Conservation (phyloP, 2,329 filamentous ascomycete genomes). For the Parastagonospora nodorum region DNA sequence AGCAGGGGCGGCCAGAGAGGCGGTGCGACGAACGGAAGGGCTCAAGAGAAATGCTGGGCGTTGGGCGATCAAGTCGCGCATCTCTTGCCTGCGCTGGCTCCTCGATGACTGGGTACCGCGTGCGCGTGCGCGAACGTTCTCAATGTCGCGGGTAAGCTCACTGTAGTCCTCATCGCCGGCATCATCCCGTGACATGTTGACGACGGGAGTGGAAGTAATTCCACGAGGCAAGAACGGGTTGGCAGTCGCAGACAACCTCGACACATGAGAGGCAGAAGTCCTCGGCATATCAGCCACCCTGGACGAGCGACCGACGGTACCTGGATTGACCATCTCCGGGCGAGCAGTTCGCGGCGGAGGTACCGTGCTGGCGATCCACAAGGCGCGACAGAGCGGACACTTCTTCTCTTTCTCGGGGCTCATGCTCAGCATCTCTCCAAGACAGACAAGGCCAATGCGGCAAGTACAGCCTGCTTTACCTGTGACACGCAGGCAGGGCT, state of each 20-base stretch:
- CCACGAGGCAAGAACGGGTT: too few species aligned
- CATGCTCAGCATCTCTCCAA: slow-evolving; percentile 11
- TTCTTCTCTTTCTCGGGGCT: slow-evolving; percentile 14
- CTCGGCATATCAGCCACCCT: too few species aligned
- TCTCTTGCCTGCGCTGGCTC: neutral
- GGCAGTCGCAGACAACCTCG: too few species aligned
- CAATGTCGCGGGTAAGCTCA: slow-evolving; percentile 10
- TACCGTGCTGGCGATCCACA: slow-evolving; percentile 16
- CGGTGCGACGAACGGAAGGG: too few species aligned
- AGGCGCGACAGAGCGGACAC: slow-evolving; percentile 27
- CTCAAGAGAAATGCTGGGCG: neutral
- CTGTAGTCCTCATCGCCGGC: slow-evolving; percentile 10
- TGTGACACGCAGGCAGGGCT: slow-evolving; percentile 17
- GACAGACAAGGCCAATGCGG: slow-evolving; percentile 16
- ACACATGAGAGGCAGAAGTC: too few species aligned
- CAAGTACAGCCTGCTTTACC: slow-evolving; percentile 19
- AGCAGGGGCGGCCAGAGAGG: too few species aligned
- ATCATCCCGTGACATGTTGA: slow-evolving; percentile 5
- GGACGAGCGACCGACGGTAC: too few species aligned
- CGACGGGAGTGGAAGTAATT: neutral
- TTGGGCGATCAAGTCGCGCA: neutral
- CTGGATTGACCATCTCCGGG: slow-evolving; percentile 1
- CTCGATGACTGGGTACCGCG: slow-evolving; percentile 1
- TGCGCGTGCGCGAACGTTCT: slow-evolving; percentile 12
- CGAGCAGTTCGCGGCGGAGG: too few species aligned